Evolutionary conservation across 352 stramenopile genomes (phyloP), one percentile per base, ranked within the genome.

Genomic region (Discostella stelligera): DNA sequence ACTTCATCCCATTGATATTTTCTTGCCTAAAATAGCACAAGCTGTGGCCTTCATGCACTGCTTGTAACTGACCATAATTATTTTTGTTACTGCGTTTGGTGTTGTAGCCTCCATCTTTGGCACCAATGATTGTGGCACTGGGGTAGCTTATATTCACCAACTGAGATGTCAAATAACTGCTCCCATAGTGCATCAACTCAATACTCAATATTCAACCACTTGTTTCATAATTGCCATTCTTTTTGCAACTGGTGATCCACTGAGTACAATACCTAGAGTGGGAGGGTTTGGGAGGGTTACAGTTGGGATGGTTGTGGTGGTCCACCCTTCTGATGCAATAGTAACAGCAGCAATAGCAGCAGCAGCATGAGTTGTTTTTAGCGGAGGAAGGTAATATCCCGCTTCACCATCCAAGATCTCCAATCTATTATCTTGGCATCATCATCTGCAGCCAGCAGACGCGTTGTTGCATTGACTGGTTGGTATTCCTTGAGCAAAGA

Each of bases 401-500:
- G 44, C 55, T n/a, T 81, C 83, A 18, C 25, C 55, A 78, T 90
- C 73, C 0, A 82, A 23, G 58, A 93, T 79, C 1, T 66, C 27
- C 25, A 91, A 21, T 46, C 75, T 10, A 65, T 60, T 25, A 84
- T 66, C 20, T 80, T 82, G 10, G 81, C 83, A 55, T 86, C 85
- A 71, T 93, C 88, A 52, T 90, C 82, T 0, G 71, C 77, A 27
- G 85, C 84, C 16, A 93, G 63, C 21, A 91, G 49, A 71, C 79
- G 74, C 8, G 81, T 89, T 39, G 91, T 89, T 37, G 70, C 67
- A 30, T 91, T 79, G 8, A 84, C 74, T 16, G 87, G 87, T 71
- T 93, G 87, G 44, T 83, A 84, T 3, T 72, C 76, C 60, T 91
- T 71, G 55, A 93, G 75, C 21, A 91, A 66, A 20, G 75, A 83